A percentile compares a stretch with the other conserved stretches of the same genome.
phyloP scores from a whole-genome alignment of 805 yeast species.

The Ogataea zsoltii region DNA sequence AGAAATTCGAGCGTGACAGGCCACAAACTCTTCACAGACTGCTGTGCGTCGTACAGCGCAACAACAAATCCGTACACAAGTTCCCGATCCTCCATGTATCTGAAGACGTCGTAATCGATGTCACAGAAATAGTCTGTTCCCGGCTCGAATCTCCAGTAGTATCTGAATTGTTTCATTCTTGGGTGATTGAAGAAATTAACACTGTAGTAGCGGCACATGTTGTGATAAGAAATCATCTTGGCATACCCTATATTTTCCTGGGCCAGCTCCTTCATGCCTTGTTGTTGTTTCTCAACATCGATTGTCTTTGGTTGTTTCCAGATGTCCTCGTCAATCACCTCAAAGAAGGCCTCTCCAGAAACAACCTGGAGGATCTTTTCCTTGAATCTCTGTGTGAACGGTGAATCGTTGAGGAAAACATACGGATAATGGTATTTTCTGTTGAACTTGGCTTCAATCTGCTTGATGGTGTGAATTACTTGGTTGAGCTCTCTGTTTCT shows the following conservation, averaged over 20 bases:
- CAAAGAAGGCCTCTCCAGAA: constrained; percentile 49
- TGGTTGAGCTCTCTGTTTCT: constrained; percentile 59
- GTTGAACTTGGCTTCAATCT: constrained; percentile 67
- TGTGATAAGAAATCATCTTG: constrained; percentile 62
- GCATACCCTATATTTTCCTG: constrained; percentile 57
- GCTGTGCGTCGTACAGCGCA: constrained; percentile 68
- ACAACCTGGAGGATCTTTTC: constrained; percentile 39
- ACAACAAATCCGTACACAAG: constrained; percentile 77
- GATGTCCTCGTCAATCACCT: constrained; percentile 45
- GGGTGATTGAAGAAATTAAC: constrained; percentile 65
- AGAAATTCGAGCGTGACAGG: constrained; percentile 65
- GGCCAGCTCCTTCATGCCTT: constrained; percentile 38
- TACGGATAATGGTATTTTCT: constrained; percentile 75
- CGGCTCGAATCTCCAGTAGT: constrained; percentile 86
- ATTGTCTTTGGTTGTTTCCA: constrained; percentile 52
- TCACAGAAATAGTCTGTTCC: constrained; percentile 65
- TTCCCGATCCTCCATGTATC: constrained; percentile 63
- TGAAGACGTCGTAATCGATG: constrained; percentile 75
- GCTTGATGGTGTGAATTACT: constrained; percentile 53
- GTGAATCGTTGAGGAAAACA: constrained; percentile 72
- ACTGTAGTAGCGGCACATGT: constrained; percentile 83
- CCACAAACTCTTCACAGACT: constrained; percentile 65
- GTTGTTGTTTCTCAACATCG: constrained; percentile 36
- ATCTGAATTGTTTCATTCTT: constrained; percentile 57
- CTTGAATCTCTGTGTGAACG: constrained; percentile 61